A percentile compares a stretch with the other conserved stretches of the same genome.
phyloP scores from a whole-genome alignment of 2,329 filamentous ascomycete species.

The Ophiognomonia clavigignenti-juglandacearum region DNA sequence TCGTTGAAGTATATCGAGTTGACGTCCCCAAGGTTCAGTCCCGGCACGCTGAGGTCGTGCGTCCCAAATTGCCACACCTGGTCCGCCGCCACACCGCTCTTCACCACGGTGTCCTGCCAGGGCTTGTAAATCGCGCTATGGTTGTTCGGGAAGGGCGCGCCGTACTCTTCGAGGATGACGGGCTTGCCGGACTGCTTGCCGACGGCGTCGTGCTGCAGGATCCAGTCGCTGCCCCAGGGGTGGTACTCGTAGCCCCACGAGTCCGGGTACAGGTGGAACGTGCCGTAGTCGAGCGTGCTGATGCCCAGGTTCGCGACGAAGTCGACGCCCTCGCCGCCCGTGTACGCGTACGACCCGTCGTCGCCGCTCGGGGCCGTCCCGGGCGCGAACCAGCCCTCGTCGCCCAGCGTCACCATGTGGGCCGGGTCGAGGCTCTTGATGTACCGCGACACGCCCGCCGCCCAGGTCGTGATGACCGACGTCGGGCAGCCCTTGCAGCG shows the following conservation, averaged over 20 bases:
- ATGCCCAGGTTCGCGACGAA: slow-evolving; percentile 47
- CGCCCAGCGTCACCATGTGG: slow-evolving; percentile 60
- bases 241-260: slow-evolving; percentile 16
- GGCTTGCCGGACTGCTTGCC: slow-evolving; percentile 13
- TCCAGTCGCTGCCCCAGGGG: slow-evolving; percentile 14
- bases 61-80: no score
- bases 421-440: slow-evolving; percentile 56
- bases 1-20: no score
- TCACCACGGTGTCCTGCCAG: no score
- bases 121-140: no score
- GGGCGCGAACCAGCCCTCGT: slow-evolving; percentile 39
- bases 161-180: slow-evolving; percentile 16
- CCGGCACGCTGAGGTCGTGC: no score
- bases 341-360: slow-evolving; percentile 36
- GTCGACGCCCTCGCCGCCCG: slow-evolving; percentile 50
- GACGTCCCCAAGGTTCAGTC: no score
- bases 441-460: slow-evolving; percentile 49
- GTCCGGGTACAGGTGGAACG: slow-evolving; percentile 34
- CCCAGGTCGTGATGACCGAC: slow-evolving; percentile 55
- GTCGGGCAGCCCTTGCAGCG: slow-evolving; percentile 56
- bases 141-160: slow-evolving; percentile 10
- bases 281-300: slow-evolving; percentile 46
- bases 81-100: no score
- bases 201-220: slow-evolving; percentile 11
- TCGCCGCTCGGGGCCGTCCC: slow-evolving; percentile 48